Conservation (phyloP, 2,329 filamentous ascomycete genomes). For the Colletotrichum gigasporum region DNA sequence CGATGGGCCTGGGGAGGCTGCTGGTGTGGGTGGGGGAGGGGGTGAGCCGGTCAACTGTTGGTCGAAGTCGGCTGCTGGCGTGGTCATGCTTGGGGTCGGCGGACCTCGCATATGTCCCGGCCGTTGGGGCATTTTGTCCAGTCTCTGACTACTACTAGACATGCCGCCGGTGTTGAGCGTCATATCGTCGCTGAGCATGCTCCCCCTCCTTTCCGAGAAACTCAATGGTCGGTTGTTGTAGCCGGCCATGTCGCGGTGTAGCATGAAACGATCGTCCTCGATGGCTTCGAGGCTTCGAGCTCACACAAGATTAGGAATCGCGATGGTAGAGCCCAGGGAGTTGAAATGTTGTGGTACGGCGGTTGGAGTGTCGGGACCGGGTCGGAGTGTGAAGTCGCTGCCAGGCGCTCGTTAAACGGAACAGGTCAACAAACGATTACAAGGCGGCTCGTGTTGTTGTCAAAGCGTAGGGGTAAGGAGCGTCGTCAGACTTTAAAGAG, state of each 20-base stretch:
- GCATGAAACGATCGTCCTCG: neutral
- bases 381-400: constrained; percentile 1
- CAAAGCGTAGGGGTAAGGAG: neutral
- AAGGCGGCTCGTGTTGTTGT: neutral
- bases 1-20: constrained; percentile 71
- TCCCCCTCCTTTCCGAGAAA: constrained; percentile 70
- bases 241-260: constrained; percentile 47
- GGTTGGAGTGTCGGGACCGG: neutral
- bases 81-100: constrained; percentile 74
- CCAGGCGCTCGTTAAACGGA: constrained; percentile 14
- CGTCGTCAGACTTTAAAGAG: neutral
- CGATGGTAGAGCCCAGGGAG: neutral
- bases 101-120: constrained; percentile 62
- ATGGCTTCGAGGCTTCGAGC: neutral
- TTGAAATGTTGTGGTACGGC: neutral
- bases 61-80: constrained; percentile 70
- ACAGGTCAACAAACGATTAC: neutral
- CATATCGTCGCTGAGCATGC: constrained; percentile 65
- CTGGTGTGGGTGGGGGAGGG: constrained; percentile 72
- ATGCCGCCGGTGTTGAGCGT: constrained; percentile 60
- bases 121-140: constrained; percentile 64
- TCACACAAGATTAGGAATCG: neutral
- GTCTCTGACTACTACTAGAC: constrained; percentile 54
- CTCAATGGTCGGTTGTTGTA: constrained; percentile 60
- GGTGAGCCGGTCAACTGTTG: constrained; percentile 69